Evolutionary conservation across 2,329 filamentous ascomycete species (phyloP).

Genomic region (Botryotinia calthae): DNA sequence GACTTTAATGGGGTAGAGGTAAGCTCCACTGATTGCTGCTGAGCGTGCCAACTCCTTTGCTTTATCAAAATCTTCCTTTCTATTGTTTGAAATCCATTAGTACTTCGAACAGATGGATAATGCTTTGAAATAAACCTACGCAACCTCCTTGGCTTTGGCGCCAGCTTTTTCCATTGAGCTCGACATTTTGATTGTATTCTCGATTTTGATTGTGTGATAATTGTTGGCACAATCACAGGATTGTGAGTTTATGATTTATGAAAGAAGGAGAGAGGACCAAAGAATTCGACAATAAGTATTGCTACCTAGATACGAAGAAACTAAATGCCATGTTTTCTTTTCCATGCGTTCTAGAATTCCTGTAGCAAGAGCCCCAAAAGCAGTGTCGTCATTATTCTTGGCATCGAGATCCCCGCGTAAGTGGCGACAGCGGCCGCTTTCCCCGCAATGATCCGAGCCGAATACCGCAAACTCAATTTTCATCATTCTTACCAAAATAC

Average conservation of each 20-base stretch:
- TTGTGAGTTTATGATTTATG: neutral
- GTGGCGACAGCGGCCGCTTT: conserved; percentile 3
- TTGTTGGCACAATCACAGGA: neutral
- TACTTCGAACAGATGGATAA: neutral
- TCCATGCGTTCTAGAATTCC: conserved; percentile 4
- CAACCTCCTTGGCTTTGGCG: conserved; percentile 38
- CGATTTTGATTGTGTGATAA: neutral
- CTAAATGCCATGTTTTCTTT: conserved; percentile 5
- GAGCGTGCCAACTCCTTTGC: conserved; percentile 62
- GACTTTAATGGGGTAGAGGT: conserved; percentile 80
- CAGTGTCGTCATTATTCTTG: conserved; percentile 8
- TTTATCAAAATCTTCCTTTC: conserved; percentile 68
- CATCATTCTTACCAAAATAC: neutral
- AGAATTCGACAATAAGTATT: neutral
- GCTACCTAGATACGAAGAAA: neutral
- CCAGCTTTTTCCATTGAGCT: conserved; percentile 33
- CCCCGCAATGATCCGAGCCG: neutral
- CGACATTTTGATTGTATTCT: conserved; percentile 27
- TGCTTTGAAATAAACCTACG: conserved; percentile 30
- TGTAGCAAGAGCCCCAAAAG: neutral
- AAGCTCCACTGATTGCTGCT: conserved; percentile 73
- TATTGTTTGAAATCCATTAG: conserved; percentile 36
- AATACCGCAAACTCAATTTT: conserved; percentile 12
- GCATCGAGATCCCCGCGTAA: neutral
- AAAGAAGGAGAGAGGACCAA: neutral